Evolutionary conservation across 139 green algal species (phyloP), one percentile per base, ranked within the genome.

Genomic region (Chlorella sp.): DNA sequence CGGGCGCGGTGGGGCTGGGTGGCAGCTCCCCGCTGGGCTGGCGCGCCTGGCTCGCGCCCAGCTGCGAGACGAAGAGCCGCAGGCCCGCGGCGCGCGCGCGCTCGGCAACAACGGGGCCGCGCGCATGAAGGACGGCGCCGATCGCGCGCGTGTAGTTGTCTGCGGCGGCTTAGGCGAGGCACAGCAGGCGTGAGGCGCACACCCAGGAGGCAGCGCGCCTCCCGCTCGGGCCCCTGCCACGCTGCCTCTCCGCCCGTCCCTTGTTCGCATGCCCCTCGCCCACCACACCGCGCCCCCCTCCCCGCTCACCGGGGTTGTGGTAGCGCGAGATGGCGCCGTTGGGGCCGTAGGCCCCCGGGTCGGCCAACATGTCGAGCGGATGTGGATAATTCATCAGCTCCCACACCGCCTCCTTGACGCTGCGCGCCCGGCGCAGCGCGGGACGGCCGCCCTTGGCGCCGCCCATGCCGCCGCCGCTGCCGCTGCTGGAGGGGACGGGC

Each of bases 331-430:
- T 98, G 69, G 76, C 81, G 25, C 96, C 96, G 0, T 73, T 63
- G 19, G 73, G 42, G 62, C 94, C 89, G 62, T 99, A 99, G 9
- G 95, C 89, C 0, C 77, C 77, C 2, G 90, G 83, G 67, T 99
- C 92, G 0, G 84, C 81, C 33, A 99, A 89, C 8, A 91, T 97
- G 58, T 97, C 91, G 46, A 99, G 85, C 17, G 96, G 96, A 79
- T 99, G 96, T 1, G 96, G 96, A 14, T 59, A 86, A 85, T 99
- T 96, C 83, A 98, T 92, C 53, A 97, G 68, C 43, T 81, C 85
- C 63, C 87, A 81, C 23, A 94, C 60, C 35, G 90, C 93, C 51
- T 96, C 88, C 23, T 43, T 58, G 45, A 21, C 48, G 21, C 48
- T 42, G 56, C 40, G 43, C 9, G 62, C 45, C 43, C 35, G 19